These are phyloP conservation scores for Talaromyces sp. DNA, from an alignment of 2,329 filamentous ascomycete genomes.

Conservation along the genomic window DNA sequence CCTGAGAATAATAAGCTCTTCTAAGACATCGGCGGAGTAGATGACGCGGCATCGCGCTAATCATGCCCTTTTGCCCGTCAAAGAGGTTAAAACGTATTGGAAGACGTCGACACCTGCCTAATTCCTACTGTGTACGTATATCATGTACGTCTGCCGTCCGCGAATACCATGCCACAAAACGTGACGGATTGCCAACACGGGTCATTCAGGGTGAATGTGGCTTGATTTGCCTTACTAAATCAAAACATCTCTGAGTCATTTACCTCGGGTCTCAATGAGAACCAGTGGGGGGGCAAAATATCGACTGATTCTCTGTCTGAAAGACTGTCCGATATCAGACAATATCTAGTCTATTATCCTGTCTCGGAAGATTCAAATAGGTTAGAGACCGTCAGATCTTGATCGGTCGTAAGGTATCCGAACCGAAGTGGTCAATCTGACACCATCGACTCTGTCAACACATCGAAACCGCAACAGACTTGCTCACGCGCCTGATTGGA, in stretches of 20 bases:
- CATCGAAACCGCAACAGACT: neutral
- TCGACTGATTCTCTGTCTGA: neutral
- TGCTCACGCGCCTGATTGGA: neutral
- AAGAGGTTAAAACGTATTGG: neutral
- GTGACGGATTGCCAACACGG: neutral
- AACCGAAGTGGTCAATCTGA: neutral
- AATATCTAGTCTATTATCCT: neutral
- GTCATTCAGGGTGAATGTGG: neutral
- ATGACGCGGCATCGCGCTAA: constrained; percentile 2
- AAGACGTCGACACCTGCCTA: neutral
- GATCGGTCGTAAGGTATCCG: neutral
- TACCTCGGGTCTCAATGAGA: neutral
- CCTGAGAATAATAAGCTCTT: neutral
- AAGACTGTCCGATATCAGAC: neutral
- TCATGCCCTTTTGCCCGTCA: neutral
- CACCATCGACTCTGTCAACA: neutral
- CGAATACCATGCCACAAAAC: neutral
- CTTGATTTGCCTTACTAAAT: neutral
- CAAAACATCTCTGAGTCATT: neutral
- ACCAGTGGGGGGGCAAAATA: neutral
- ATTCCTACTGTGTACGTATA: neutral
- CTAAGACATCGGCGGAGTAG: neutral
- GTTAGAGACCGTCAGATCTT: neutral
- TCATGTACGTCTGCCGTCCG: neutral
- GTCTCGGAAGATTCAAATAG: neutral